Conservation (phyloP, 176 grass and related monocot species). For the Chloris gayana region DNA sequence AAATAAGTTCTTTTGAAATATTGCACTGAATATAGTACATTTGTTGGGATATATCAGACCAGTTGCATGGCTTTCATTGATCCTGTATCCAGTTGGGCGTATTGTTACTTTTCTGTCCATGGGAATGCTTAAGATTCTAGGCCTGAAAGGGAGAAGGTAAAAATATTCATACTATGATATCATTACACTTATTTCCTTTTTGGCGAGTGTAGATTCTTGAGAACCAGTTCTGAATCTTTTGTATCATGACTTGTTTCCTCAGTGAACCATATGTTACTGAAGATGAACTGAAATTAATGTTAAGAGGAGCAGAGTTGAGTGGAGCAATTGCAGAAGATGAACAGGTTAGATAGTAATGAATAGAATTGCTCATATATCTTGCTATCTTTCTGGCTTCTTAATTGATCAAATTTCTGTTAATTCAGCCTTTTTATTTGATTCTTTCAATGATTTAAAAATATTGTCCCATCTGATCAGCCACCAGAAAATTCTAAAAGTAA, state of each 20-base stretch:
- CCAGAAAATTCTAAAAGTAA: not conserved
- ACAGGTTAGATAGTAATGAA: constrained; percentile 64
- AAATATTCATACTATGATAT: not conserved
- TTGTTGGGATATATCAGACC: constrained; percentile 79
- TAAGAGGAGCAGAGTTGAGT: constrained; percentile 92
- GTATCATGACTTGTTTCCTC: constrained; percentile 37
- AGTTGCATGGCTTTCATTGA: constrained; percentile 90
- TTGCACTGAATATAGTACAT: constrained; percentile 29
- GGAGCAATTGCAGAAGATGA: constrained; percentile 98
- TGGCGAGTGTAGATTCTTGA: not conserved
- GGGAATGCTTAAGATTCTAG: constrained; percentile 94
- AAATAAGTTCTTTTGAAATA: constrained; percentile 2
- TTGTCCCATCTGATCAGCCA: not conserved
- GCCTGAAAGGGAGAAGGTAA: constrained; percentile 96
- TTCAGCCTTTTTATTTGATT: not conserved
- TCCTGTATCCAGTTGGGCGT: constrained; percentile 94
- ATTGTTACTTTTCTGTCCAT: constrained; percentile 92
- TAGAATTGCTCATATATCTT: not conserved
- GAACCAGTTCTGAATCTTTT: constrained; percentile 16
- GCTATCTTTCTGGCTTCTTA: not conserved
- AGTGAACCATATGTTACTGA: constrained; percentile 99
- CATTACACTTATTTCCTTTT: constrained; percentile 19
- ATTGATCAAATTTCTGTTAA: constrained; percentile 1
- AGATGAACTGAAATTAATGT: constrained; percentile 97
- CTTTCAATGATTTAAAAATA: constrained; percentile 4